Evolutionary conservation across 2,329 filamentous ascomycete species (phyloP), one percentile per base, ranked within the genome.

Genomic region (Botrytis cinerea): DNA sequence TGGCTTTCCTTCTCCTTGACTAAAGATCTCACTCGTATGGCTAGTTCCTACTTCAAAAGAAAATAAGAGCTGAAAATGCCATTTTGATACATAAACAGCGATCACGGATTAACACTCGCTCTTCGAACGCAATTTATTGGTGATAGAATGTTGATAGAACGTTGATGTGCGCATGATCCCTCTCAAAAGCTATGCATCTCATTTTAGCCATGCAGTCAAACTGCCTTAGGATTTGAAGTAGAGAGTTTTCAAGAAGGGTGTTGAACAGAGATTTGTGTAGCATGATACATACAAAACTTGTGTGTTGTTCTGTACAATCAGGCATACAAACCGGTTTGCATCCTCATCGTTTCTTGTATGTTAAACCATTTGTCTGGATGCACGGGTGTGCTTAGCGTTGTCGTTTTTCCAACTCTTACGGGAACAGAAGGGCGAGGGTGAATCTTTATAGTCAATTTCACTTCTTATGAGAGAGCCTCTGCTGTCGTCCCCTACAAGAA

Each of bases 221-320:
- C 2, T 60, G 51, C 2, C 3, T n/a, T 25, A 38, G 4, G 9
- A 38, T 35, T 59, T 35, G 8, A n/a, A 40, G 67, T 2, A 3
- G 1, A 40, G 0, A 8, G 7, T 18, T 20, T 14, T 16, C 12
- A 2, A n/a, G 22, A 16, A 12, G 12, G 12, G 18, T 40, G 0
- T 1, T 9, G 35, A 61, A 40, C 6, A 38, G 28, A 22, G 14
- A 61, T 16, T 35, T 25, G 22, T 6, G 10, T 51, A n/a, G 14
- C 14, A 54, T n/a, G 0, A n/a, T 16, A 1, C 2, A 54, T 25
- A 25, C 48, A 54, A 16, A 16, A 28, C 16, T 0, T 54, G 16
- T 25, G 46, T 25, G 12, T 51, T 1, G 5, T 51, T 25, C 8
- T 51, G 2, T 7, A 54, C 0, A n/a, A 28, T 28, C 10, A 28